A percentile compares a stretch with the other conserved stretches of the same genome.
Conservation (phyloP, 495 filamentous ascomycete species). For the Podospora conica region DNA sequence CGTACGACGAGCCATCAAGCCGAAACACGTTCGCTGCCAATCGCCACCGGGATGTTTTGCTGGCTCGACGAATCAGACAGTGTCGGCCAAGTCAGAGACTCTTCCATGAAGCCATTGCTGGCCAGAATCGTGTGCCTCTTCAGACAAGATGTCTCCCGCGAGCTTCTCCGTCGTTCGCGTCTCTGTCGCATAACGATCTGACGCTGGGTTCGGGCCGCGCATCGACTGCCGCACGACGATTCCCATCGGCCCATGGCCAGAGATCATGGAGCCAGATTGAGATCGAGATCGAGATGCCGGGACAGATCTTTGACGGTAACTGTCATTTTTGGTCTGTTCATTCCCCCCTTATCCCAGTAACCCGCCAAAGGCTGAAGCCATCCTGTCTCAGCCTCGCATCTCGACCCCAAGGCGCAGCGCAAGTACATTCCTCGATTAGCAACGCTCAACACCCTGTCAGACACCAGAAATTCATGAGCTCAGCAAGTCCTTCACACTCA, state of each 20-base stretch:
- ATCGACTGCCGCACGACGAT: conserved; percentile 2
- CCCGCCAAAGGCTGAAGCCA: not conserved
- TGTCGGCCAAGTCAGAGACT: not conserved
- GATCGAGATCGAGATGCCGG: not conserved
- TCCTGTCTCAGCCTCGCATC: too few relatives aligned
- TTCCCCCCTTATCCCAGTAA: not conserved
- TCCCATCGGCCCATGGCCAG: not conserved
- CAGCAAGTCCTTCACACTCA: conserved; percentile 77
- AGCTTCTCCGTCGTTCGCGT: too few relatives aligned
- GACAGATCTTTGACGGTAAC: not conserved
- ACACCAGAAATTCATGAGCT: conserved; percentile 46
- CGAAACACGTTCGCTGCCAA: conserved; percentile 8
- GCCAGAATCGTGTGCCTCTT: conserved; percentile 10
- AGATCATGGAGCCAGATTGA: not conserved
- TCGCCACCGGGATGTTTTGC: conserved; percentile 2
- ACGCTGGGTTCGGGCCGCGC: not conserved
- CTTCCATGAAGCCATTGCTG: conserved; percentile 20
- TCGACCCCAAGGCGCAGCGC: not conserved
- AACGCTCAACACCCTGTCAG: not conserved
- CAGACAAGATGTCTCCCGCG: not conserved
- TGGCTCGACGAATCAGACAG: not conserved
- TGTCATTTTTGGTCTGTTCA: not conserved
- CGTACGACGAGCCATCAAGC: conserved; percentile 15
- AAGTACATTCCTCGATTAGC: not conserved
- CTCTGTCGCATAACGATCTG: not conserved